These are phyloP conservation scores for Trichosporon sp. DNA, from an alignment of 1,284 basidiomycete genomes.

Conservation along the genomic window DNA sequence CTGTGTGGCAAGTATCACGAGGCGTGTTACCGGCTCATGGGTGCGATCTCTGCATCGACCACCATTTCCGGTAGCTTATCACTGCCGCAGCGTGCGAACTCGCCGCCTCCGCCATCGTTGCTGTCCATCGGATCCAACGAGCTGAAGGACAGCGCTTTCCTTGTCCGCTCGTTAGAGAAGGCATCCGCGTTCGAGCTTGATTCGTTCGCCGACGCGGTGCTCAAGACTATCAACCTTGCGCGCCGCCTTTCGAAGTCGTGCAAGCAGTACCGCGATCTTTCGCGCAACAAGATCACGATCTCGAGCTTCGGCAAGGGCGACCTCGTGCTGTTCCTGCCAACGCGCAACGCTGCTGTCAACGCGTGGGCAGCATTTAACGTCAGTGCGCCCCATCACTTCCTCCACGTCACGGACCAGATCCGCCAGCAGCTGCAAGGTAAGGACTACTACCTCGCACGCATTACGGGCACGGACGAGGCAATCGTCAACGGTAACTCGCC, in stretches of 20 bases:
- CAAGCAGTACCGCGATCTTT: slow-evolving; percentile 86
- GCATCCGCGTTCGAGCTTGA: slow-evolving; percentile 74
- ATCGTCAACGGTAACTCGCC: slow-evolving; percentile 73
- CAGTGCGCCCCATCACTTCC: slow-evolving; percentile 94
- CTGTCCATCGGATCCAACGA: slow-evolving; percentile 28
- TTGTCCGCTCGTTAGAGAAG: slow-evolving; percentile 44
- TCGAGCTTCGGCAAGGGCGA: slow-evolving; percentile 90
- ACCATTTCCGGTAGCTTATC: slow-evolving; percentile 50
- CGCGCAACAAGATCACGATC: slow-evolving; percentile 91
- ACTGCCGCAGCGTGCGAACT: slow-evolving; percentile 29
- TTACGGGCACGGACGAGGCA: slow-evolving; percentile 81
- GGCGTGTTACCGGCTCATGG: slow-evolving; percentile 45
- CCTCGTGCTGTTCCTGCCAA: slow-evolving; percentile 88
- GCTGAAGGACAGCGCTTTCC: slow-evolving; percentile 41
- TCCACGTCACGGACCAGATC: slow-evolving; percentile 79
- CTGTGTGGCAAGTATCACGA: slow-evolving; percentile 53
- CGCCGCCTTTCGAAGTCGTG: slow-evolving; percentile 96
- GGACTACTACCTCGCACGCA: slow-evolving; percentile 93
- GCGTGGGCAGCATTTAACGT: slow-evolving; percentile 98
- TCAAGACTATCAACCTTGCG: slow-evolving; percentile 78
- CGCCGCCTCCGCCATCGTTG: slow-evolving; percentile 25
- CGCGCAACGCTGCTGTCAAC: slow-evolving; percentile 85
- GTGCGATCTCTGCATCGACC: slow-evolving; percentile 49
- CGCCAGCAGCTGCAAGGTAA: slow-evolving; percentile 80
- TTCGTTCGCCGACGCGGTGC: slow-evolving; percentile 76